Evolutionary conservation across 257 asterid genomes (phyloP).

Genomic region (Solanum pimpinellifolium): DNA sequence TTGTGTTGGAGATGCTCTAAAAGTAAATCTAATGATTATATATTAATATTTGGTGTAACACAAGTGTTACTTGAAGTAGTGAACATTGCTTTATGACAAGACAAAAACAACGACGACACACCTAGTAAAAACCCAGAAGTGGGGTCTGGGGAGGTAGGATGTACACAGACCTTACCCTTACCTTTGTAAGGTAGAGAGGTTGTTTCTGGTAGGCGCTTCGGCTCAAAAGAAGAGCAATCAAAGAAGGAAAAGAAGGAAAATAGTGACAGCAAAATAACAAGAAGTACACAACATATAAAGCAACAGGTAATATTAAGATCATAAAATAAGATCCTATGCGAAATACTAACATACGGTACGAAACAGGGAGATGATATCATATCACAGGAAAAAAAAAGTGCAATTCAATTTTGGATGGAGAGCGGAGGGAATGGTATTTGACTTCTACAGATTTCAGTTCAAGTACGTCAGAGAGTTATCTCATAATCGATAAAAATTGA

Average conservation of each 20-base stretch:
- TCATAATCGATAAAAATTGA: not conserved
- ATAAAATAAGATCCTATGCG: not conserved
- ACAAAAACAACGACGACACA: not conserved
- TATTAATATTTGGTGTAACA: not conserved
- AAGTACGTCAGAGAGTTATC: not conserved
- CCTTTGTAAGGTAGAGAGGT: not conserved
- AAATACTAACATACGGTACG: not conserved
- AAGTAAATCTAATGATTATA: not conserved
- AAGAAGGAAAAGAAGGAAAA: not conserved
- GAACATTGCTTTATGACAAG: not conserved
- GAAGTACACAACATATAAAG: not conserved
- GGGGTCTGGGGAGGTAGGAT: not conserved
- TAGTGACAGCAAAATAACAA: not conserved
- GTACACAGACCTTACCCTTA: not conserved
- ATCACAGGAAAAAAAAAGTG: not conserved
- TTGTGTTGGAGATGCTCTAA: not conserved
- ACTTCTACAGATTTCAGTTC: not conserved
- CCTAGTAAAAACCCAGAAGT: not conserved
- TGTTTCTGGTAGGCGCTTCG: not conserved
- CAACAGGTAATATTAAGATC: not conserved
- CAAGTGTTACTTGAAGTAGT: not conserved
- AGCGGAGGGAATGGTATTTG: not conserved
- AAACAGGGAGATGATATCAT: not conserved
- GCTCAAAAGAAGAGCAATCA: not conserved
- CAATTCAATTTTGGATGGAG: not conserved